Conservation (phyloP, 1,284 basidiomycete genomes). For the Coniferiporia weirii region DNA sequence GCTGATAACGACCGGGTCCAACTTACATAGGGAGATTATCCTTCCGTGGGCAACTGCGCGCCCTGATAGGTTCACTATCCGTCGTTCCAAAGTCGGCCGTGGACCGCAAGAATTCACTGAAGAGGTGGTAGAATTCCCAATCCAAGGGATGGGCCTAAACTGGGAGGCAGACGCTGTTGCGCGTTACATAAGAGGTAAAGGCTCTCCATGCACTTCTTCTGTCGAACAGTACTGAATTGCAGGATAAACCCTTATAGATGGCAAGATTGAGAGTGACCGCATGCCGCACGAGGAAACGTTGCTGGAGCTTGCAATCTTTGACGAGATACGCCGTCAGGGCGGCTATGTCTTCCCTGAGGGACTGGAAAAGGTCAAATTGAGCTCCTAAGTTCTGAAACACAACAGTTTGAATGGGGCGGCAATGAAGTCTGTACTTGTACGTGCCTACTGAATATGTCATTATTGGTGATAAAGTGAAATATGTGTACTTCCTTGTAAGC, state of each 20-base stretch:
- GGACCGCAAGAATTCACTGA: constrained; percentile 21
- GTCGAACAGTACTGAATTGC: not conserved
- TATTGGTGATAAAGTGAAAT: no score
- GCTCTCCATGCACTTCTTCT: not conserved
- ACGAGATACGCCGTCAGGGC: constrained; percentile 16
- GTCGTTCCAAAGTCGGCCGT: constrained; percentile 23
- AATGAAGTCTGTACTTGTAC: not conserved
- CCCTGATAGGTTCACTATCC: constrained; percentile 25
- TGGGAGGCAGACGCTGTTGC: constrained; percentile 35
- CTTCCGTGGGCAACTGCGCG: constrained; percentile 21
- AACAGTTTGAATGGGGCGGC: not conserved
- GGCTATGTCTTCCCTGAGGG: constrained; percentile 17
- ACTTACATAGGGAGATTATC: constrained; percentile 18
- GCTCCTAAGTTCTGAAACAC: not conserved
- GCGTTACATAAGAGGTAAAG: constrained; percentile 31
- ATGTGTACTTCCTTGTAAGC: no score
- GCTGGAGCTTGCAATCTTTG: constrained; percentile 16
- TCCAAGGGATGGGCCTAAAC: constrained; percentile 27
- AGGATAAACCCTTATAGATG: constrained; percentile 5
- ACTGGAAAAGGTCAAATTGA: constrained; percentile 14
- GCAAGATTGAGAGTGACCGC: constrained; percentile 15
- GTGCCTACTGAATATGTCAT: not conserved
- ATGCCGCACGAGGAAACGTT: constrained; percentile 17
- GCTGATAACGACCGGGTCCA: not conserved
- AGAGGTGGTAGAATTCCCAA: constrained; percentile 22